Conservation (phyloP, 1,139 yeast species). For the Pichia sp. region DNA sequence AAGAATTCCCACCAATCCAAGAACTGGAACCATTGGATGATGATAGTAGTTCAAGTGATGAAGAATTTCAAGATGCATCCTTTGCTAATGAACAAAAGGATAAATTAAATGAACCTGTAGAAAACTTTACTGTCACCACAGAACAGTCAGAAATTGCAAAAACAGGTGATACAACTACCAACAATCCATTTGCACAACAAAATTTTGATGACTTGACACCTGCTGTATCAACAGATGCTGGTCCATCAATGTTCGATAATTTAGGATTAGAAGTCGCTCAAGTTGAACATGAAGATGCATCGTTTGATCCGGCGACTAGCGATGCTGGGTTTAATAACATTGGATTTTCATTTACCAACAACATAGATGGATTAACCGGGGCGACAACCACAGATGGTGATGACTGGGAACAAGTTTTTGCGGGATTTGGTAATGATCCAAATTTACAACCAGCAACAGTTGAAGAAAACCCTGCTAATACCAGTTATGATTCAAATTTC, state of each 20-base stretch:
- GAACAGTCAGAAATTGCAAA: conserved; percentile 5
- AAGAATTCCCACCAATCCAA: conserved; percentile 15
- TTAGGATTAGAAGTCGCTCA: conserved; percentile 45
- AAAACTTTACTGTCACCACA: not conserved
- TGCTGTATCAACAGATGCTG: conserved; percentile 20
- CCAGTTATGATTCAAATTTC: conserved; percentile 7
- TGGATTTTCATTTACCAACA: conserved; percentile 23
- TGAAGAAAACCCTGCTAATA: conserved; percentile 6
- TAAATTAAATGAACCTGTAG: not conserved
- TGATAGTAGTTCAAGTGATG: conserved; percentile 38
- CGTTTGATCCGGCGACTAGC: conserved; percentile 20
- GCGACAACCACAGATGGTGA: conserved; percentile 34
- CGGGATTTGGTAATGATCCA: conserved; percentile 71
- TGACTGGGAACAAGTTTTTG: conserved; percentile 93
- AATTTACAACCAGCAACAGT: conserved; percentile 17
- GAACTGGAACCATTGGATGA: conserved; percentile 15
- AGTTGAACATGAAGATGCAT: conserved; percentile 42
- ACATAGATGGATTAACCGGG: conserved; percentile 5
- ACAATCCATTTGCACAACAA: conserved; percentile 26
- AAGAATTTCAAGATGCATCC: conserved; percentile 26
- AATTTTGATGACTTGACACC: not conserved
- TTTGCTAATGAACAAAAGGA: not conserved
- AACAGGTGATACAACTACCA: conserved; percentile 3
- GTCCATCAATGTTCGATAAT: conserved; percentile 39
- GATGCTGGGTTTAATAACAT: conserved; percentile 18